Percentiles rank a stretch among this genome's conserved stretches.
These are phyloP conservation scores for Gamarada debralockiae DNA, from an alignment of 495 filamentous ascomycete genomes.

Conservation along the genomic window DNA sequence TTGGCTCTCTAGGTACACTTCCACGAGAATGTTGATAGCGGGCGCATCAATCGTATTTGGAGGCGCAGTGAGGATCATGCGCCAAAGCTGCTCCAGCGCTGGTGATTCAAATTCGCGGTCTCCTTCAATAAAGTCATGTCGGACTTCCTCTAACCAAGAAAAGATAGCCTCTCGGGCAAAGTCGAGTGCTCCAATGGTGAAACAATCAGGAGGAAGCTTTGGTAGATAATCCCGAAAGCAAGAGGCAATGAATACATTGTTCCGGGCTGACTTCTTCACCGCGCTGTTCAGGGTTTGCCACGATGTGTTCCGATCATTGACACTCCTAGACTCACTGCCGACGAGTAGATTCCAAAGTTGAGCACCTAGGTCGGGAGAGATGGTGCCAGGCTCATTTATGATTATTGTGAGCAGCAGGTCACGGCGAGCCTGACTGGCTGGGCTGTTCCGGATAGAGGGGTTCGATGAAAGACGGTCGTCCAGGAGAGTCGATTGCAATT, in stretches of 20 bases:
- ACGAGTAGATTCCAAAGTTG: conserved; percentile 67
- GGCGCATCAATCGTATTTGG: conserved; percentile 63
- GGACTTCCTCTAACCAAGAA: conserved; percentile 17
- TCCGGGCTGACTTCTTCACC: conserved; percentile 36
- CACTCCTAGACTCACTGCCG: conserved; percentile 49
- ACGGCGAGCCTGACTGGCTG: conserved; percentile 48
- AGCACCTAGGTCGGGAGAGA: conserved; percentile 55
- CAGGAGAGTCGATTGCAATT: conserved; percentile 37
- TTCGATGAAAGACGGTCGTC: conserved; percentile 28
- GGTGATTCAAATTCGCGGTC: conserved; percentile 48
- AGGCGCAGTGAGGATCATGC: conserved; percentile 68
- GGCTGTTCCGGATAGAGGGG: conserved; percentile 31
- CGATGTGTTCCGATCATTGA: conserved; percentile 52
- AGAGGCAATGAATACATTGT: conserved; percentile 61
- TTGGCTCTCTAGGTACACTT: conserved; percentile 62
- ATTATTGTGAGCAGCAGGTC: conserved; percentile 57
- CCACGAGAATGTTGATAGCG: conserved; percentile 66
- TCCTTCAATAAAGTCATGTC: conserved; percentile 26
- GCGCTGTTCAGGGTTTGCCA: conserved; percentile 64
- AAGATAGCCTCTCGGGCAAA: conserved; percentile 48
- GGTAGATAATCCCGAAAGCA: conserved; percentile 68
- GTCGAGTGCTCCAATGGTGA: conserved; percentile 59
- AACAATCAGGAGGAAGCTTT: conserved; percentile 55
- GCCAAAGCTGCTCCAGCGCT: conserved; percentile 79
- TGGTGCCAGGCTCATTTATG: conserved; percentile 51